A percentile compares a stretch with the other conserved stretches of the same genome.
phyloP scores from a whole-genome alignment of 2,329 filamentous ascomycete genomes.

The Fusarium sp. region DNA sequence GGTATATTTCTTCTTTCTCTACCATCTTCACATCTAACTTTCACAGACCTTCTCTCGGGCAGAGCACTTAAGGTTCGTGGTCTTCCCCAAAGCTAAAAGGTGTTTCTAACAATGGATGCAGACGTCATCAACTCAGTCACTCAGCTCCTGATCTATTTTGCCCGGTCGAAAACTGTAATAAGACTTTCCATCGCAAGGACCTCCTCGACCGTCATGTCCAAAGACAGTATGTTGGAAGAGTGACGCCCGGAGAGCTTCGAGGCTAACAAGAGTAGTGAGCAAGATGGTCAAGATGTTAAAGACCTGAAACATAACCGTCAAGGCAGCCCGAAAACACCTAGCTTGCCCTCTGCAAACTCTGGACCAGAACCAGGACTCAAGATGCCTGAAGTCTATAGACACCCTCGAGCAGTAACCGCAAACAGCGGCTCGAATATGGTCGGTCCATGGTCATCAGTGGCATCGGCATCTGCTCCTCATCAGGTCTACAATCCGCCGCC shows the following conservation, averaged over 20 bases:
- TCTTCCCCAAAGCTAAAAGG: not conserved
- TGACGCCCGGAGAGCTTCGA: not conserved
- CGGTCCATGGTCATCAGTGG: constrained; percentile 38
- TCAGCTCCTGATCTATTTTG: constrained; percentile 64
- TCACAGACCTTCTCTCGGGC: constrained; percentile 69
- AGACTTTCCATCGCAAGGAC: constrained; percentile 68
- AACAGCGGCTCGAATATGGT: constrained; percentile 20
- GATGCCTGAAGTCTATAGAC: constrained; percentile 30
- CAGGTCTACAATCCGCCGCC: constrained; percentile 22
- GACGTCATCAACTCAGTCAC: constrained; percentile 71
- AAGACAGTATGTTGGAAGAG: constrained; percentile 48
- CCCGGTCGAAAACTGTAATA: constrained; percentile 63
- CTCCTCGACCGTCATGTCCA: constrained; percentile 67
- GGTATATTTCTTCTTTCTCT: constrained; percentile 48
- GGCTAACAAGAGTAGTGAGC: constrained; percentile 38
- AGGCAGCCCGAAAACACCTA: constrained; percentile 31
- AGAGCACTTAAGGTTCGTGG: constrained; percentile 67
- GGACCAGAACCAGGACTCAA: constrained; percentile 31
- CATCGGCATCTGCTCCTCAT: constrained; percentile 10
- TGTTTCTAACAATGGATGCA: constrained; percentile 47
- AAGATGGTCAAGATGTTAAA: constrained; percentile 22
- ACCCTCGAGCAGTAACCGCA: constrained; percentile 19
- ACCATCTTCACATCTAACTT: constrained; percentile 5
- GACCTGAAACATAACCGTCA: constrained; percentile 9
- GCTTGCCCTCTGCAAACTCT: constrained; percentile 19